Conservation (phyloP, 805 yeast genomes). For the Candida pseudofarinosa region DNA sequence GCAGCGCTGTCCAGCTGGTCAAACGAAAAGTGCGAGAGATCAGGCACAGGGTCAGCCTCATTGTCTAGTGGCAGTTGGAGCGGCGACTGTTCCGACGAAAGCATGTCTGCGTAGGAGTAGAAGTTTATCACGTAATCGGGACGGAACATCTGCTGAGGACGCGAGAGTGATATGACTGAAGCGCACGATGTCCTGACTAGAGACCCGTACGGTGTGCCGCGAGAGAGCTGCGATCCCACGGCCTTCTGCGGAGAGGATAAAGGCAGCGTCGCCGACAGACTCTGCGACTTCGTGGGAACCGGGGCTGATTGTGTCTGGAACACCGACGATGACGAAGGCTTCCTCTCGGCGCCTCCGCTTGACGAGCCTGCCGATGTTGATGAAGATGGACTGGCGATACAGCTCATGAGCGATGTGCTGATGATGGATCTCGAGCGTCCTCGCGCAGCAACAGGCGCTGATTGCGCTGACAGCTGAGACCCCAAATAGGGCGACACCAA, state of each 20-base stretch:
- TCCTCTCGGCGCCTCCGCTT: neutral
- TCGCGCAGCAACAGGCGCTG: neutral
- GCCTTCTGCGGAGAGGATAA: neutral
- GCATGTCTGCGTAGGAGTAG: conserved; percentile 4
- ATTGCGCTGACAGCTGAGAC: neutral
- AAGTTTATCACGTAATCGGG: conserved; percentile 1
- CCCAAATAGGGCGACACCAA: neutral
- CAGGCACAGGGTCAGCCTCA: neutral
- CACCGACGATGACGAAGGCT: neutral
- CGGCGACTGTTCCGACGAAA: neutral
- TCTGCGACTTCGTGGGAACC: too few species aligned
- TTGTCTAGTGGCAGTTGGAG: neutral
- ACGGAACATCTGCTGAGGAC: neutral
- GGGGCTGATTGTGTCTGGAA: neutral
- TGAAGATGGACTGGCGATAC: conserved; percentile 6
- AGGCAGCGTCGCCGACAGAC: neutral
- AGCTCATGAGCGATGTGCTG: conserved; percentile 16
- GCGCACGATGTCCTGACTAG: neutral
- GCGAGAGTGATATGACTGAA: neutral
- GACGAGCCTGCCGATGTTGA: neutral
- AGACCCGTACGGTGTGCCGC: neutral
- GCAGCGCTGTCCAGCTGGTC: neutral
- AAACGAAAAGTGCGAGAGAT: neutral
- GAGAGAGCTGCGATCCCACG: neutral
- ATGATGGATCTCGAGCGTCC: conserved; percentile 21